These are phyloP conservation scores for Diddensiella santjacobensis DNA, from an alignment of 805 yeast species.

Conservation along the genomic window DNA sequence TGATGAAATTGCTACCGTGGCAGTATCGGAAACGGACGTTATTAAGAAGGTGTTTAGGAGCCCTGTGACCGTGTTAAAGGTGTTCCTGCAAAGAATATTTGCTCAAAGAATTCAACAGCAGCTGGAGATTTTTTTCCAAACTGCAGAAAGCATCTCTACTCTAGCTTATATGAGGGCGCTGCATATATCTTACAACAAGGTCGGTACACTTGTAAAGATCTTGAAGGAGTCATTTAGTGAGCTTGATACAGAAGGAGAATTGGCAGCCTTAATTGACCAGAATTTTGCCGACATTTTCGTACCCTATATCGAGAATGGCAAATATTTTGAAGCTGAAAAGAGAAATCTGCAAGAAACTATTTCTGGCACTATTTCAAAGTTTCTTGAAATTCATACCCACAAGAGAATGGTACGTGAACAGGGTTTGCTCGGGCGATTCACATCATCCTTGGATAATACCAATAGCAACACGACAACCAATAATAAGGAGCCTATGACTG, in stretches of 20 bases:
- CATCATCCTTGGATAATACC: constrained; percentile 13
- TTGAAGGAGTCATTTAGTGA: constrained; percentile 55
- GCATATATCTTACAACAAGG: constrained; percentile 57
- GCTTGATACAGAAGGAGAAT: constrained; percentile 39
- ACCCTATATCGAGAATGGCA: constrained; percentile 60
- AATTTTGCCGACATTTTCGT: constrained; percentile 68
- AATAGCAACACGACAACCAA: background rate
- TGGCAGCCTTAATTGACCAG: constrained; percentile 57
- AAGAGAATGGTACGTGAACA: constrained; percentile 35
- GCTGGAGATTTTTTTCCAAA: constrained; percentile 52
- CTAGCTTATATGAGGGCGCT: constrained; percentile 74
- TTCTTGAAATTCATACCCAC: constrained; percentile 41
- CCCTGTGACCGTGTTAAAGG: constrained; percentile 62
- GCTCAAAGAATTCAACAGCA: constrained; percentile 57
- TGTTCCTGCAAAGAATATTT: constrained; percentile 70
- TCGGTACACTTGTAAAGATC: constrained; percentile 59
- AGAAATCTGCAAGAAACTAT: constrained; percentile 51
- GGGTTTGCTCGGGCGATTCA: constrained; percentile 20
- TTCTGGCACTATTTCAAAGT: constrained; percentile 43
- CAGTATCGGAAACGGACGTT: constrained; percentile 68
- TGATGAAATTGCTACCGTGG: constrained; percentile 48
- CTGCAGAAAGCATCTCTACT: constrained; percentile 58
- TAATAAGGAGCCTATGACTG: background rate
- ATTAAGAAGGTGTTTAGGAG: constrained; percentile 68
- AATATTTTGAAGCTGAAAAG: constrained; percentile 69